These are phyloP conservation scores for Talaromyces pinophilus DNA, from an alignment of 2,329 filamentous ascomycete species.

Conservation along the genomic window DNA sequence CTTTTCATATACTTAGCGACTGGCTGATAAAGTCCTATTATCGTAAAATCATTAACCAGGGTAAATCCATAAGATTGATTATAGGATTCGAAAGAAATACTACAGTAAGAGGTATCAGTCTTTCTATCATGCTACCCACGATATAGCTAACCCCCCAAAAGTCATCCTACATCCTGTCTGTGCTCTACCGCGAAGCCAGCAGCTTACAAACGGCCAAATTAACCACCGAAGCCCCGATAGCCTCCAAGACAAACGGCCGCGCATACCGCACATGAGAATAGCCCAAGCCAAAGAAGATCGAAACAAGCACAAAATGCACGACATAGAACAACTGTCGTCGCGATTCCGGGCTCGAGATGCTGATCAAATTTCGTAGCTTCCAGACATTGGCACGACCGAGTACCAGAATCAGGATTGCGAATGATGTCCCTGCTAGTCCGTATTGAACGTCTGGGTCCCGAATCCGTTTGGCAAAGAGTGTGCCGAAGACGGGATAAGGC, in stretches of 20 bases:
- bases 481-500: conserved; percentile 38
- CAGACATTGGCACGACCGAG: conserved; percentile 49
- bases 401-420: conserved; percentile 51
- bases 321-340: conserved; percentile 56
- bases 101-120: background rate
- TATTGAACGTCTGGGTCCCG: conserved; percentile 59
- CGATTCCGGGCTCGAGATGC: conserved; percentile 28
- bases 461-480: conserved; percentile 55
- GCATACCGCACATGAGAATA: conserved; percentile 60
- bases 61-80: background rate
- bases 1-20: background rate
- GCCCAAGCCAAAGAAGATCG: conserved; percentile 50
- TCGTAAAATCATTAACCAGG: background rate
- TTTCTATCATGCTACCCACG: background rate
- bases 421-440: conserved; percentile 53
- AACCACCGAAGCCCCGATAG: conserved; percentile 48
- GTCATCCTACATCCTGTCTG: background rate
- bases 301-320: conserved; percentile 56
- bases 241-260: conserved; percentile 55
- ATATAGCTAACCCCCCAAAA: background rate
- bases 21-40: background rate
- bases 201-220: conserved; percentile 40
- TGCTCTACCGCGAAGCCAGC: conserved; percentile 15
- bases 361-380: conserved; percentile 33
- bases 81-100: background rate